These are phyloP conservation scores for Candida parachauliodes DNA, from an alignment of 805 yeast species.

Conservation along the genomic window DNA sequence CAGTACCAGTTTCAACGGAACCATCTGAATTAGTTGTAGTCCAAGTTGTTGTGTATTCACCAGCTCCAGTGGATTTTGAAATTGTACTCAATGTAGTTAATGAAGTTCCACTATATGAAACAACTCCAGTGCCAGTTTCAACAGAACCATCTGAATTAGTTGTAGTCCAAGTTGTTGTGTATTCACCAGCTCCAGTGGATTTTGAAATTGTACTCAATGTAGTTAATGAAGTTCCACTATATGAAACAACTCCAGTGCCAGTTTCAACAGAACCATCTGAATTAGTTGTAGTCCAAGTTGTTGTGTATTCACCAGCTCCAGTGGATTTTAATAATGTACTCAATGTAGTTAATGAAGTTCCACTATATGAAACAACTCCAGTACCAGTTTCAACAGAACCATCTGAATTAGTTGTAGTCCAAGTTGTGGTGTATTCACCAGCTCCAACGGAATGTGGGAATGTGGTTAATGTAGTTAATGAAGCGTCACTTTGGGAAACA, in stretches of 20 bases:
- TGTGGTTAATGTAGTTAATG: constrained; percentile 9
- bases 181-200: background rate
- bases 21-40: constrained; percentile 13
- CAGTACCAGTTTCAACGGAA: constrained; percentile 12
- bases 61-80: constrained; percentile 7
- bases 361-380: constrained; percentile 5
- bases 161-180: constrained; percentile 7
- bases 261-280: constrained; percentile 14
- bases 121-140: constrained; percentile 14
- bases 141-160: constrained; percentile 11
- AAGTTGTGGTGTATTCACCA: constrained; percentile 9
- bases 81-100: constrained; percentile 5
- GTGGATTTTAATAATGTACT: constrained; percentile 3
- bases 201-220: constrained; percentile 4
- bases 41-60: constrained; percentile 9
- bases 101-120: constrained; percentile 5
- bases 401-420: constrained; percentile 6
- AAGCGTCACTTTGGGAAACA: constrained; percentile 7
- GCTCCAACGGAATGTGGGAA: constrained; percentile 7
- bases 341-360: constrained; percentile 1
- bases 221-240: constrained; percentile 3
- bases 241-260: constrained; percentile 12
- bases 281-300: constrained; percentile 13
- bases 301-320: constrained; percentile 7
- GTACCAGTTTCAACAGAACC: constrained; percentile 6